A percentile compares a stretch with the other conserved stretches of the same genome.
phyloP scores from a whole-genome alignment of 805 yeast species.

The Barnettozyma populi region DNA sequence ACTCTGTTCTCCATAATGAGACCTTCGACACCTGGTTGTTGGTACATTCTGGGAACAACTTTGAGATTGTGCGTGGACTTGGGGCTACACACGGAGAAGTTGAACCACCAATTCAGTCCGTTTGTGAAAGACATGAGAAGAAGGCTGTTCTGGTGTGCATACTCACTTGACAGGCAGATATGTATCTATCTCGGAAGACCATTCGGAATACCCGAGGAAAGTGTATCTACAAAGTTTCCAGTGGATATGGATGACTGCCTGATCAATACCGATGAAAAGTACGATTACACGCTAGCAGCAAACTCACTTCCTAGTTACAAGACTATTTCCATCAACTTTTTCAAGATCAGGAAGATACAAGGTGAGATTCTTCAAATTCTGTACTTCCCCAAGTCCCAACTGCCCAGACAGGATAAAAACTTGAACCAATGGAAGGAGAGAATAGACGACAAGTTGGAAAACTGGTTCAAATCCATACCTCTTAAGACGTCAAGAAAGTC shows the following conservation, averaged over 20 bases:
- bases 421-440: conserved; percentile 60
- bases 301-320: conserved; percentile 57
- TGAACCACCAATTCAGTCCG: conserved; percentile 39
- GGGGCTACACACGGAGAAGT: conserved; percentile 71
- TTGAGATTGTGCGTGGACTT: conserved; percentile 75
- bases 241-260: conserved; percentile 68
- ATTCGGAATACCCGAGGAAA: conserved; percentile 80
- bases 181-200: conserved; percentile 86
- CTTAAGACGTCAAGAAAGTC: conserved; percentile 53
- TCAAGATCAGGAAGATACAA: conserved; percentile 67
- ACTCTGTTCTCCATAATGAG: conserved; percentile 78
- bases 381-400: conserved; percentile 59
- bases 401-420: conserved; percentile 56
- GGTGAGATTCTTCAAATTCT: conserved; percentile 68
- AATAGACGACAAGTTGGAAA: conserved; percentile 45
- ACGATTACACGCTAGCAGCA: conserved; percentile 36
- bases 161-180: conserved; percentile 78
- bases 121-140: conserved; percentile 64
- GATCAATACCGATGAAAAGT: conserved; percentile 35
- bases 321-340: conserved; percentile 58
- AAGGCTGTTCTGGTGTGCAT: conserved; percentile 84
- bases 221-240: conserved; percentile 67
- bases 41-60: conserved; percentile 84
- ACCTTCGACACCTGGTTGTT: conserved; percentile 87
- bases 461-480: conserved; percentile 51